These are phyloP conservation scores for Cryptococcus maquisensis DNA, from an alignment of 1,284 basidiomycete species.

Conservation along the genomic window DNA sequence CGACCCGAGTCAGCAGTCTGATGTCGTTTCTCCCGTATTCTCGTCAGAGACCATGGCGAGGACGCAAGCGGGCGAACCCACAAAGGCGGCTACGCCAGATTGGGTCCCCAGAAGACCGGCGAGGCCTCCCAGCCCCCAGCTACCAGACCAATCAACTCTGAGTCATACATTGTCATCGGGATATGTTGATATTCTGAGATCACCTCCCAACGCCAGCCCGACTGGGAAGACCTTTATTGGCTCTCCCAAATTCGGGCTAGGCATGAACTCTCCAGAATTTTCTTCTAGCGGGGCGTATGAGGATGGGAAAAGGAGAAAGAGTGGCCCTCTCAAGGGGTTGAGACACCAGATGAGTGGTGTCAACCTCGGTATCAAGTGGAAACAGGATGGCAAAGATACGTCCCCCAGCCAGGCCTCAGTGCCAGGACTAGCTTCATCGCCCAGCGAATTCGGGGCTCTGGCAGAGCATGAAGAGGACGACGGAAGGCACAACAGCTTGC, in stretches of 20 bases:
- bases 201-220: conserved; percentile 7
- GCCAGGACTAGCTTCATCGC: background rate
- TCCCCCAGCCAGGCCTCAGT: conserved; percentile 3
- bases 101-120: conserved; percentile 35
- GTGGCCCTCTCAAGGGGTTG: conserved; percentile 18
- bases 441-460: conserved; percentile 10
- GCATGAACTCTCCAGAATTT: background rate
- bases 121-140: conserved; percentile 35
- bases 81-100: conserved; percentile 5
- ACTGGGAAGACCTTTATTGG: background rate
- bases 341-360: conserved; percentile 22
- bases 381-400: conserved; percentile 5
- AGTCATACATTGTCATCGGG: conserved; percentile 31
- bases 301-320: conserved; percentile 5
- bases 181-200: conserved; percentile 20
- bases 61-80: conserved; percentile 24
- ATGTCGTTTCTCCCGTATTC: no score
- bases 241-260: background rate
- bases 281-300: background rate
- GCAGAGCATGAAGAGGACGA: background rate
- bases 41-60: conserved; percentile 30
- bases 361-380: conserved; percentile 12
- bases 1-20: no score
- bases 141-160: conserved; percentile 15
- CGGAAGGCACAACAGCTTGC: background rate